These are phyloP conservation scores for Cronartium quercuum DNA, from an alignment of 1,284 basidiomycete species.

Conservation along the genomic window DNA sequence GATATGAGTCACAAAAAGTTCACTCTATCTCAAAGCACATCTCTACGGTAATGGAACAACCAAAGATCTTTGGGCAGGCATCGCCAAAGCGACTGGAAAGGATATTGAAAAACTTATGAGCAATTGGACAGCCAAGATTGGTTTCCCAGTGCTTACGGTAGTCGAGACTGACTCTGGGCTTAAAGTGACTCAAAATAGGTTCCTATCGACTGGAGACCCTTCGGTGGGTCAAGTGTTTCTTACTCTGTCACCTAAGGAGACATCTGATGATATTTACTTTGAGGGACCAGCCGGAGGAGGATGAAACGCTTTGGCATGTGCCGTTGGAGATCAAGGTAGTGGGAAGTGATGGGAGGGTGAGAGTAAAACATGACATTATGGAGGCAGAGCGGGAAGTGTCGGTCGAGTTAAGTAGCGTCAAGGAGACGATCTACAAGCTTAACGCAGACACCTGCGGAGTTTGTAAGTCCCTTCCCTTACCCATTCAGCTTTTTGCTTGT, in stretches of 20 bases:
- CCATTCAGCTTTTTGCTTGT: constrained; percentile 39
- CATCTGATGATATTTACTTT: constrained; percentile 9
- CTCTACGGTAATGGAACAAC: constrained; percentile 78
- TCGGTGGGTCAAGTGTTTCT: constrained; percentile 46
- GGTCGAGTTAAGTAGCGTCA: constrained; percentile 60
- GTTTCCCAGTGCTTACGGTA: constrained; percentile 65
- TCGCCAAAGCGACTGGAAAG: constrained; percentile 67
- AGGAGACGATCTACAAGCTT: constrained; percentile 67
- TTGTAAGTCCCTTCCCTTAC: constrained; percentile 56
- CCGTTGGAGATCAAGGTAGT: constrained; percentile 71
- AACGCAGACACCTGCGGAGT: constrained; percentile 85
- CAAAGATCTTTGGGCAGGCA: constrained; percentile 82
- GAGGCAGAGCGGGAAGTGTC: constrained; percentile 65
- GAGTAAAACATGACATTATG: constrained; percentile 61
- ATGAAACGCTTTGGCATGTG: constrained; percentile 82
- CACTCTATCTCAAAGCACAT: constrained; percentile 81
- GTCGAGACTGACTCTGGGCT: constrained; percentile 60
- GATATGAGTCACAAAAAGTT: constrained; percentile 47
- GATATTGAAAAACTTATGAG: constrained; percentile 80
- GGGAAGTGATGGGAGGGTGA: constrained; percentile 57
- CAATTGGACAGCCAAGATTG: constrained; percentile 81
- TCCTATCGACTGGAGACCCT: constrained; percentile 75
- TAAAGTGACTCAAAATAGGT: constrained; percentile 71
- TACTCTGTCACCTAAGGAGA: background rate
- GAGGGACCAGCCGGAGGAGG: constrained; percentile 64